A percentile compares a stretch with the other conserved stretches of the same genome.
Conservation (phyloP, 352 stramenopile genomes). For the Globisporangium cederbergense region DNA sequence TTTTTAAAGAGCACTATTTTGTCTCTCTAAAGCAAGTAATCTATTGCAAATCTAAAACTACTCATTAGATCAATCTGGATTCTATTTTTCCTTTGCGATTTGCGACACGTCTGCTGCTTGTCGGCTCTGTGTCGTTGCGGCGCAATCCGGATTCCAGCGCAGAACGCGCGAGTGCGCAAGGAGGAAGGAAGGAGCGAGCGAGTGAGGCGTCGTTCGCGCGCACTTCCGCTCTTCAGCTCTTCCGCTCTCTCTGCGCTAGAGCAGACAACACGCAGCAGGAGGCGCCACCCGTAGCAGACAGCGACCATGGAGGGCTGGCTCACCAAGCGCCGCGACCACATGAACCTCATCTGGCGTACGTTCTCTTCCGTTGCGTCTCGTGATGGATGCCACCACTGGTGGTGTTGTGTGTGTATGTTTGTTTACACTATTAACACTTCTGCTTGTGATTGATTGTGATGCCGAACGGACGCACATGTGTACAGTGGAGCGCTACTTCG, state of each 20-base stretch:
- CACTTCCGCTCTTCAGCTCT: neutral
- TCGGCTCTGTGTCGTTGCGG: neutral
- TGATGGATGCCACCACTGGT: neutral
- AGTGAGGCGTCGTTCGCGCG: neutral
- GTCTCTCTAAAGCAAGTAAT: too few relatives aligned
- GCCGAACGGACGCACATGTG: too few relatives aligned
- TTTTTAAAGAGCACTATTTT: too few relatives aligned
- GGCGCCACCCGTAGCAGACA: neutral
- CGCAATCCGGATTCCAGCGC: neutral
- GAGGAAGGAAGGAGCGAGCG: neutral
- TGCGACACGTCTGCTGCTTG: neutral
- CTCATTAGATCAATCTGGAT: neutral
- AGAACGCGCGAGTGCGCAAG: neutral
- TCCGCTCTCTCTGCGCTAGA: neutral
- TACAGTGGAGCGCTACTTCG: constrained; percentile 85
- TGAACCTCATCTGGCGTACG: constrained; percentile 90
- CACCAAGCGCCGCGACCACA: constrained; percentile 86
- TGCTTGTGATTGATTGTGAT: neutral
- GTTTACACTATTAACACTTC: neutral
- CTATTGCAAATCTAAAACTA: neutral
- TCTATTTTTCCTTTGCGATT: neutral
- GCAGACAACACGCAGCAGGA: neutral
- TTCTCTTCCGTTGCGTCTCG: neutral
- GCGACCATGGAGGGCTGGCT: constrained; percentile 83
- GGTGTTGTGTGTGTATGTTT: neutral